Conservation (phyloP, 2,329 filamentous ascomycete species). For the Penicillium nordicum region DNA sequence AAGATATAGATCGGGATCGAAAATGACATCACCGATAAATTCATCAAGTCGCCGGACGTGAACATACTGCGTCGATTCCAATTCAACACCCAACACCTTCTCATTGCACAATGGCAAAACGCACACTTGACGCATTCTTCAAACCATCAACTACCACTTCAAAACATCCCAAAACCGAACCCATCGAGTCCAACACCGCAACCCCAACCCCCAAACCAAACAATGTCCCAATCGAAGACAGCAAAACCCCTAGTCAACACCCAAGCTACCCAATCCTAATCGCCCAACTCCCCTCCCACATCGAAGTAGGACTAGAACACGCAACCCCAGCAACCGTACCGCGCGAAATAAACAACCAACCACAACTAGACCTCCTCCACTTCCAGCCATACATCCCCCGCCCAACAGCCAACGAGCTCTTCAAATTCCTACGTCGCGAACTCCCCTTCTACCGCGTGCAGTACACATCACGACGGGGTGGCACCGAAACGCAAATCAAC, state of each 20-base stretch:
- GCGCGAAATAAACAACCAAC: conserved; percentile 60
- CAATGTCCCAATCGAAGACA: not conserved
- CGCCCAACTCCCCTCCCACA: conserved; percentile 44
- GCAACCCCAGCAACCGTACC: conserved; percentile 52
- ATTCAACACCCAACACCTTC: not conserved
- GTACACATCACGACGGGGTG: conserved; percentile 67
- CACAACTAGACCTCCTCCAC: conserved; percentile 69
- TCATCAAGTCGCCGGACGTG: not conserved
- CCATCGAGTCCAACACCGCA: not conserved
- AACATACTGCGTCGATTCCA: not conserved
- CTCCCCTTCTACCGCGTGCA: conserved; percentile 73
- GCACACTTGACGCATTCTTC: conserved; percentile 70
- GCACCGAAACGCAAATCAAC: conserved; percentile 60
- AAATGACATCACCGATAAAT: conserved; percentile 17
- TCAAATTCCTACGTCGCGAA: conserved; percentile 67
- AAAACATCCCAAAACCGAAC: conserved; percentile 33
- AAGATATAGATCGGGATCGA: conserved; percentile 8
- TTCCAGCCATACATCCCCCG: conserved; percentile 69
- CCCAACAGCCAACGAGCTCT: conserved; percentile 56
- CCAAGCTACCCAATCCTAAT: conserved; percentile 53
- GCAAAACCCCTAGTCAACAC: conserved; percentile 40
- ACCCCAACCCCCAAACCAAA: not conserved
- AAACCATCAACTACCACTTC: conserved; percentile 46
- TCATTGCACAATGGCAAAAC: conserved; percentile 45
- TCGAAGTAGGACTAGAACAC: conserved; percentile 28